Conservation (phyloP, 257 asterid species). For the Salvia hispanica region DNA sequence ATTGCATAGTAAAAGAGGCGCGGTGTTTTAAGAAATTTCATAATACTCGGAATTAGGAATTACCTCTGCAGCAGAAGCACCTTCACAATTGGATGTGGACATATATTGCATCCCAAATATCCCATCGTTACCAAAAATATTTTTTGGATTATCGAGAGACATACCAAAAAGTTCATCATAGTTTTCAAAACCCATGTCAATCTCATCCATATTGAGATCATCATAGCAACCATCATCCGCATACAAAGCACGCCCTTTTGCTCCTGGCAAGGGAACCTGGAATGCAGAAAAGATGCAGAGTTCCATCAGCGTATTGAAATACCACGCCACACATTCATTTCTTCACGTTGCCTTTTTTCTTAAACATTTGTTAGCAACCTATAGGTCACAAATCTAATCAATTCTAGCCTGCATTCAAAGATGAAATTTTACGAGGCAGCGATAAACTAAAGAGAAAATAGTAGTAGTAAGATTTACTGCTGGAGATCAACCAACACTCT, state of each 20-base stretch:
- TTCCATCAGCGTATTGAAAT: not conserved
- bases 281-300: conserved; percentile 11
- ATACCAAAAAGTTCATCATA: conserved; percentile 56
- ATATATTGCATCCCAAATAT: conserved; percentile 51
- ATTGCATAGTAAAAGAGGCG: too few species aligned
- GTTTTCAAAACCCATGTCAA: conserved; percentile 56
- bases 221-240: conserved; percentile 49
- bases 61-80: conserved; percentile 54
- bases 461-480: too few species aligned
- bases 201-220: conserved; percentile 53
- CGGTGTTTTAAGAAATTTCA: not conserved
- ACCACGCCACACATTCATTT: not conserved
- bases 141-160: conserved; percentile 46
- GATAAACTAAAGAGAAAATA: too few species aligned
- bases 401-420: not conserved
- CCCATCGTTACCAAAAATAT: conserved; percentile 50
- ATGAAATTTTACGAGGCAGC: not conserved
- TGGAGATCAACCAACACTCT: too few species aligned
- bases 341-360: not conserved
- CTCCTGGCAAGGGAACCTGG: conserved; percentile 43
- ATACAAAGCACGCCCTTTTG: conserved; percentile 39
- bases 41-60: conserved; percentile 9
- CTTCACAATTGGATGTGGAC: conserved; percentile 45
- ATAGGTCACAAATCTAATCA: not conserved
- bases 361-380: not conserved